Percentiles rank a stretch among this genome's conserved stretches.
phyloP scores from a whole-genome alignment of 257 asterid species.

The Nicotiana tabacum region DNA sequence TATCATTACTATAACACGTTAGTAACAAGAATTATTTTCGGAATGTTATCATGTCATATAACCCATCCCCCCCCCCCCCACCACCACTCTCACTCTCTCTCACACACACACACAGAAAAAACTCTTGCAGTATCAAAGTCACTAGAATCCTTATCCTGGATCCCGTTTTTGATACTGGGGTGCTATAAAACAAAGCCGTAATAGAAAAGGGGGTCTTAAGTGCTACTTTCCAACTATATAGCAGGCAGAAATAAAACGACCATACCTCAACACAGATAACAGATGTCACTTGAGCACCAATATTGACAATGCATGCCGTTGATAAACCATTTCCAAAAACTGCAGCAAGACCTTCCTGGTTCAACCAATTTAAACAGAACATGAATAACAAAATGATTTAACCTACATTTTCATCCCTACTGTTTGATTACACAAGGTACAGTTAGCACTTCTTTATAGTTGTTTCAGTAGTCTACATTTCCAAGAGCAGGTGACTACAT shows the following conservation, averaged over 20 bases:
- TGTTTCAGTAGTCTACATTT: background rate
- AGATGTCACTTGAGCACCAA: slow-evolving; percentile 96
- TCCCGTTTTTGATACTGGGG: background rate
- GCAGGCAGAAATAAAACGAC: slow-evolving; percentile 1
- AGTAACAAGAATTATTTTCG: background rate
- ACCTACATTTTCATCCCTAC: background rate
- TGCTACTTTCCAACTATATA: background rate
- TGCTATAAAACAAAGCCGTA: background rate
- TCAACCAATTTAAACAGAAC: slow-evolving; percentile 2
- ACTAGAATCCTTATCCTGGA: background rate
- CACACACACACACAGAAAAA: background rate
- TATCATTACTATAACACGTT: background rate
- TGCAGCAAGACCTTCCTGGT: slow-evolving; percentile 98
- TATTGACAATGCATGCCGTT: slow-evolving; percentile 87
- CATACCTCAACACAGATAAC: slow-evolving; percentile 86
- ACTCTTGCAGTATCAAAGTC: background rate
- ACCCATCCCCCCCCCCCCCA: background rate
- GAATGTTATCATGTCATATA: background rate
- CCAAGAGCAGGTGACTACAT: background rate
- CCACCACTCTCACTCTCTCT: too few species aligned
- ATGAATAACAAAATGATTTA: background rate
- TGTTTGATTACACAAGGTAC: slow-evolving; percentile 8
- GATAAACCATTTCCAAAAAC: slow-evolving; percentile 92
- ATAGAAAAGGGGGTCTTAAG: background rate
- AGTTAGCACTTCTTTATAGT: background rate